Percentiles rank a stretch among this genome's conserved stretches.
Evolutionary conservation across 495 filamentous ascomycete species (phyloP).

Genomic region (Geoglossum glabrum): DNA sequence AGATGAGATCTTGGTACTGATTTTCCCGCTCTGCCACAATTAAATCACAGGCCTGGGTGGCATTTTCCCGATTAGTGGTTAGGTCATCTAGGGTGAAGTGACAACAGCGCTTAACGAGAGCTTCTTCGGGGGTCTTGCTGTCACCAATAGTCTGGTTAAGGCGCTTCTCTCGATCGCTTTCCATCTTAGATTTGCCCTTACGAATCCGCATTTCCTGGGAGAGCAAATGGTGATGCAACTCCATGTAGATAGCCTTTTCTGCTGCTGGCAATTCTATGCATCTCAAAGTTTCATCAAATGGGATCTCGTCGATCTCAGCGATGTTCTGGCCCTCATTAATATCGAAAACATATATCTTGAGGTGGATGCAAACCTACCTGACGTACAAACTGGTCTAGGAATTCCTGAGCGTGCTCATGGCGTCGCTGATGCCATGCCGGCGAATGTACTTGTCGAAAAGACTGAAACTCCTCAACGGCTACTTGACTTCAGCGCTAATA

Average conservation of each 20-base stretch:
- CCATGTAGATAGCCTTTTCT: slow-evolving; percentile 27
- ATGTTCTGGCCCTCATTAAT: slow-evolving; percentile 19
- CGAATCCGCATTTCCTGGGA: slow-evolving; percentile 23
- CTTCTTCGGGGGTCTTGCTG: slow-evolving; percentile 23
- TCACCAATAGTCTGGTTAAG: slow-evolving; percentile 24
- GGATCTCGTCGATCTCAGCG: slow-evolving; percentile 26
- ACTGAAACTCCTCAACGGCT: slow-evolving; percentile 28
- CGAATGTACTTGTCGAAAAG: slow-evolving; percentile 23
- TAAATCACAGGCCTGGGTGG: slow-evolving; percentile 17
- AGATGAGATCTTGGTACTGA: neutral
- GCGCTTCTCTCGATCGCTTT: slow-evolving; percentile 21
- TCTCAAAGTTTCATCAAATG: slow-evolving; percentile 18
- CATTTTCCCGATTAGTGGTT: slow-evolving; percentile 15
- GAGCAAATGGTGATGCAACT: slow-evolving; percentile 25
- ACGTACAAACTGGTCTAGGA: slow-evolving; percentile 32
- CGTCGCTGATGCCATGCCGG: slow-evolving; percentile 31
- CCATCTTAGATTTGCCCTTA: slow-evolving; percentile 17
- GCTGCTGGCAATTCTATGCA: slow-evolving; percentile 20
- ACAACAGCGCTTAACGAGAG: slow-evolving; percentile 27
- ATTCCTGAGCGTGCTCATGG: slow-evolving; percentile 27
- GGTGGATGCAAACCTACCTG: slow-evolving; percentile 11
- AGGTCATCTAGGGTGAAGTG: slow-evolving; percentile 19
- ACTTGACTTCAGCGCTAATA: slow-evolving; percentile 2
- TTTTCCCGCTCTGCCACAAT: slow-evolving; percentile 14
- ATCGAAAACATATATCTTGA: neutral